phyloP scores from a whole-genome alignment of 768 basidiomycete species.

The Nevesoporus exiguus region DNA sequence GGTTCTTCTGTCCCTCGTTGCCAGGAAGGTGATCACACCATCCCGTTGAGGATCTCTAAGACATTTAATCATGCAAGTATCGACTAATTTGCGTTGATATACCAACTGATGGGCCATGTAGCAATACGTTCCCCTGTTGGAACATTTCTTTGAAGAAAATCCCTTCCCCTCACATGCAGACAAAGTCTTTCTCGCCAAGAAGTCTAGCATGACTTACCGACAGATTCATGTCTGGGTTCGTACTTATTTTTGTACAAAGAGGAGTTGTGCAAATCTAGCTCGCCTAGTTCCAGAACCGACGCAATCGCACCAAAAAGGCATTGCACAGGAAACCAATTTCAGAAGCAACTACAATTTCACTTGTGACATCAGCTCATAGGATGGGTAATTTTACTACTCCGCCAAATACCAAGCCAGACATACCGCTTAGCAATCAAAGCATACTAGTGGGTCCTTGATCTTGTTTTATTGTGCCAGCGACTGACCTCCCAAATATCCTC shows the following conservation, averaged over 20 bases:
- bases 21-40: background rate
- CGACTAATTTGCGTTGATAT: background rate
- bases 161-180: background rate
- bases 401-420: too few relatives aligned
- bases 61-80: background rate
- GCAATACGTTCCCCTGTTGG: background rate
- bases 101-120: background rate
- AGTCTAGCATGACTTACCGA: background rate
- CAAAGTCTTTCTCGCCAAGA: background rate
- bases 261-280: background rate
- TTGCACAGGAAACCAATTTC: background rate
- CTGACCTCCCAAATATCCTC: background rate
- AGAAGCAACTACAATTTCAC: background rate
- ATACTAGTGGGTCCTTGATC: conserved; percentile 2
- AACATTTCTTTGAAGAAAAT: background rate
- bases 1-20: background rate
- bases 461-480: background rate
- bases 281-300: background rate
- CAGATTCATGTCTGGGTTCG: background rate
- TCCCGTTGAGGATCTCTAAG: background rate
- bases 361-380: conserved; percentile 11
- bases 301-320: background rate
- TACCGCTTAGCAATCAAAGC: background rate
- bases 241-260: background rate
- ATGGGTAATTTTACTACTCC: conserved; percentile 3